Percentiles rank a stretch among this genome's conserved stretches.
phyloP scores from a whole-genome alignment of 2,329 filamentous ascomycete species.

The Magnaporthales sp. region DNA sequence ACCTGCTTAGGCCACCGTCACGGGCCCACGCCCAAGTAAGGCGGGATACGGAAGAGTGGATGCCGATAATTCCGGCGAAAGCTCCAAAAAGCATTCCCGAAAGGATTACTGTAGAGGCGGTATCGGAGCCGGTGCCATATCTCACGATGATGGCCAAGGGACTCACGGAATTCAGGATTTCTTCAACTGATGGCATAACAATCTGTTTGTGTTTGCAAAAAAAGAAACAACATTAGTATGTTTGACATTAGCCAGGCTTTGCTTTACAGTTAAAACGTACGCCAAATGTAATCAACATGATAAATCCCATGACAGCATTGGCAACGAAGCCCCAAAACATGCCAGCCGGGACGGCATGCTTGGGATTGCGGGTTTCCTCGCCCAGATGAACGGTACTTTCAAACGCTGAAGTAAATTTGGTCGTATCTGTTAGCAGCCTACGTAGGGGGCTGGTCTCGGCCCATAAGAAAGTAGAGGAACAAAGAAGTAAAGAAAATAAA shows the following conservation, averaged over 20 bases:
- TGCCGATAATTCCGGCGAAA: background rate
- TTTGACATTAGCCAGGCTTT: no score
- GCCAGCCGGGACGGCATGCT: slow-evolving; percentile 34
- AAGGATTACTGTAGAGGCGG: background rate
- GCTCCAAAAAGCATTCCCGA: background rate
- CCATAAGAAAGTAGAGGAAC: no score
- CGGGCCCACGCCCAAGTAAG: slow-evolving; percentile 35
- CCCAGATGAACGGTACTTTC: slow-evolving; percentile 39
- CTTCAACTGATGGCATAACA: slow-evolving; percentile 29
- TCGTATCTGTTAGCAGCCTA: no score
- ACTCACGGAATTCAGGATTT: slow-evolving; percentile 21
- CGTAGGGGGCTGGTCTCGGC: no score
- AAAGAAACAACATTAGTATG: background rate
- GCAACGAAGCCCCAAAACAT: slow-evolving; percentile 32
- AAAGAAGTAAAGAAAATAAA: no score
- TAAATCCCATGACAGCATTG: slow-evolving; percentile 30
- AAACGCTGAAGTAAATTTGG: slow-evolving; percentile 24
- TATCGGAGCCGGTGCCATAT: background rate
- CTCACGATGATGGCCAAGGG: slow-evolving; percentile 30
- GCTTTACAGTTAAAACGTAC: background rate
- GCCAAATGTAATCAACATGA: slow-evolving; percentile 27
- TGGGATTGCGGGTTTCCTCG: slow-evolving; percentile 33
- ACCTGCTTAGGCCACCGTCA: slow-evolving; percentile 16
- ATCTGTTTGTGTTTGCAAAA: slow-evolving; percentile 19
- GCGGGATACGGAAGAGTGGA: background rate